These are phyloP conservation scores for Tolypocladium album DNA, from an alignment of 2,329 filamentous ascomycete species.

Conservation along the genomic window DNA sequence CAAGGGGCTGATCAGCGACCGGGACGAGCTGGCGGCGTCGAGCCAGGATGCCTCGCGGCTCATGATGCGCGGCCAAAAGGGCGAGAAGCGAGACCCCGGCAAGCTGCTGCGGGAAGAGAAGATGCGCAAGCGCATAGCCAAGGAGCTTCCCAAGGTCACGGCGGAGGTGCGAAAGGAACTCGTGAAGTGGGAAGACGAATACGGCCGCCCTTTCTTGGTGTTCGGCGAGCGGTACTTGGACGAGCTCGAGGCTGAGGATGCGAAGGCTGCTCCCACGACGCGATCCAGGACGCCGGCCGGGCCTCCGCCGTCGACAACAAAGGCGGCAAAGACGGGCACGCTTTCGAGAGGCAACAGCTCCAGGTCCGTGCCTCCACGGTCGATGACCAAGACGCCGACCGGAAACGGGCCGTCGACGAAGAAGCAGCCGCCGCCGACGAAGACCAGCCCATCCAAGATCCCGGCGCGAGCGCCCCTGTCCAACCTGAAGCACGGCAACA, in stretches of 20 bases:
- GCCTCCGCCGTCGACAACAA: conserved; percentile 36
- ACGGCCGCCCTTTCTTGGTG: conserved; percentile 84
- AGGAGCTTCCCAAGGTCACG: conserved; percentile 88
- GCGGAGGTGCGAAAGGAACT: conserved; percentile 73
- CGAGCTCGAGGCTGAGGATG: conserved; percentile 56
- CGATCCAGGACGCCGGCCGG: conserved; percentile 67
- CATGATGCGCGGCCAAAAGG: conserved; percentile 84
- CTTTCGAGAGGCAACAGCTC: conserved; percentile 13
- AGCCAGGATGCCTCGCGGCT: conserved; percentile 91
- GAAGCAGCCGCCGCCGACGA: conserved; percentile 8
- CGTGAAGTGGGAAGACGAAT: conserved; percentile 86
- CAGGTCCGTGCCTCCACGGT: conserved; percentile 25
- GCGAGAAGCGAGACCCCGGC: conserved; percentile 87
- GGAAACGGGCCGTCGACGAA: conserved; percentile 18
- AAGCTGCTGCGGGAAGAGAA: conserved; percentile 94
- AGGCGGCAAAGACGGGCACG: conserved; percentile 21
- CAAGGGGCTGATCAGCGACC: conserved; percentile 70
- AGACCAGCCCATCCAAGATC: conserved; percentile 41
- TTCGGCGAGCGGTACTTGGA: conserved; percentile 89
- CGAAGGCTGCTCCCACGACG: conserved; percentile 38
- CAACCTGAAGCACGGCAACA: conserved; percentile 59
- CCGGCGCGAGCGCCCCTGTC: conserved; percentile 60
- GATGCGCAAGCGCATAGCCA: conserved; percentile 94
- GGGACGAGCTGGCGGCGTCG: conserved; percentile 77
- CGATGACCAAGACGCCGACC: conserved; percentile 46